phyloP scores from a whole-genome alignment of 805 yeast genomes.

The Lipomyces orientalis region DNA sequence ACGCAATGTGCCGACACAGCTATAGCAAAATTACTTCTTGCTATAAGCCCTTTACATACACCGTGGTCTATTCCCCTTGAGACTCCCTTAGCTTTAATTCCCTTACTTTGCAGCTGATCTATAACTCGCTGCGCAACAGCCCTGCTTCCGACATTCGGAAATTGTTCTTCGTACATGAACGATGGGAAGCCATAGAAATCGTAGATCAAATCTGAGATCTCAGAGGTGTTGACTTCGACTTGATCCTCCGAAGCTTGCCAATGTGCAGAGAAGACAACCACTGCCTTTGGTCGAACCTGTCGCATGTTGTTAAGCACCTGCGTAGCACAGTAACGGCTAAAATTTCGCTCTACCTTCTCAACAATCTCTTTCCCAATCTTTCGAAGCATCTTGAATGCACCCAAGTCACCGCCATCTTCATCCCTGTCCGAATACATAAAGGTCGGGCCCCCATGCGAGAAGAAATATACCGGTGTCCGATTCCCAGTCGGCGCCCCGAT shows the following conservation, averaged over 20 bases:
- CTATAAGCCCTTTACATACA: conserved; percentile 61
- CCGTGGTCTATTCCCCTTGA: conserved; percentile 81
- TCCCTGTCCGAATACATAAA: conserved; percentile 63
- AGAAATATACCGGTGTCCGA: conserved; percentile 62
- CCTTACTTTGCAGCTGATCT: conserved; percentile 50
- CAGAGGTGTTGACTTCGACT: conserved; percentile 37
- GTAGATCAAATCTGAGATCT: conserved; percentile 65
- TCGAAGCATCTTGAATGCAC: conserved; percentile 62
- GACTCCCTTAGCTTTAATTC: conserved; percentile 53
- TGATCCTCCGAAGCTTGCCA: conserved; percentile 57
- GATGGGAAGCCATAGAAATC: conserved; percentile 78
- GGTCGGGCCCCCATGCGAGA: conserved; percentile 87
- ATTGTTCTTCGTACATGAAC: conserved; percentile 65
- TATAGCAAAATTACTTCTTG: too few species aligned
- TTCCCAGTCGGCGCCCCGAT: not conserved
- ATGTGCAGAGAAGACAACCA: conserved; percentile 75
- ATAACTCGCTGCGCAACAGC: conserved; percentile 55
- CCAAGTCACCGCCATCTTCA: conserved; percentile 55
- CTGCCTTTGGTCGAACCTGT: conserved; percentile 64
- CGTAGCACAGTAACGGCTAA: not conserved
- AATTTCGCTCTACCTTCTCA: conserved; percentile 30
- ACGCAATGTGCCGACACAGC: too few species aligned
- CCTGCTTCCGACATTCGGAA: conserved; percentile 56
- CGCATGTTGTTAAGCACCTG: not conserved
- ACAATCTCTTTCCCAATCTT: conserved; percentile 60